Base-by-base conservation (phyloP, 331 rosid species). In the Ulmus americana region DNA sequence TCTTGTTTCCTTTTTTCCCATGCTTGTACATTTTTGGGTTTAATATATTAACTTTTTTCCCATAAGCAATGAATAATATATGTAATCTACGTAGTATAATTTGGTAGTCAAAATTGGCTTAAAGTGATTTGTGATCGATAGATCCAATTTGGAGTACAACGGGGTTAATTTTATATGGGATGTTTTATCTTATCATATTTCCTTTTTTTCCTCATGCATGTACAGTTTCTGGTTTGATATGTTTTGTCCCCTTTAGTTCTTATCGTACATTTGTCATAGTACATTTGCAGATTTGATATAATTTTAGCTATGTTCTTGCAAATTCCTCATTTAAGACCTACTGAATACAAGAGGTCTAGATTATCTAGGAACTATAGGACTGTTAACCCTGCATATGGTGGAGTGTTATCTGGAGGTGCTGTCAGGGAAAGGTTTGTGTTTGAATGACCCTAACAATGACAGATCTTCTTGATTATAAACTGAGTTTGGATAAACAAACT, bases 291-390 rank as follows among this genome's bases (percentile, higher is more conserved):
- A 39, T 9, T 15, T 20, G 39, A 43, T 15, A 6, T 15, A 22
- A 42, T 15, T 61, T 2, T 43, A 22, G 52, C 5, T 44, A 15
- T 45, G 12, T 61, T 13, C 57, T 2, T 82, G 66, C 82, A 90
- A 95, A 90, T 90, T 75, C 95, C 96, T 10, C 96, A 90, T 64
- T 72, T 90, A 80, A 89, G 96, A 81, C 96, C 96, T 43, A 74
- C 89, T 63, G 87, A 89, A 68, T 88, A 88, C 79, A 83, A 86
- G 83, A 80, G 96, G 79, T 86, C 95, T 11, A 86, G 96, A 79
- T 76, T 90, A 60, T 18, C 87, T 40, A 79, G 96, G 77, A 89
- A 89, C 74, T 80, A 87, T 7, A 41, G 96, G 50, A 89, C 96
- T 1, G 89, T 89, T 15, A 89, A 89, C 74, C 77, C 95, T 13